Evolutionary conservation across 2,329 filamentous ascomycete genomes (phyloP).

Genomic region (Pyrenophora tritici-repentis): DNA sequence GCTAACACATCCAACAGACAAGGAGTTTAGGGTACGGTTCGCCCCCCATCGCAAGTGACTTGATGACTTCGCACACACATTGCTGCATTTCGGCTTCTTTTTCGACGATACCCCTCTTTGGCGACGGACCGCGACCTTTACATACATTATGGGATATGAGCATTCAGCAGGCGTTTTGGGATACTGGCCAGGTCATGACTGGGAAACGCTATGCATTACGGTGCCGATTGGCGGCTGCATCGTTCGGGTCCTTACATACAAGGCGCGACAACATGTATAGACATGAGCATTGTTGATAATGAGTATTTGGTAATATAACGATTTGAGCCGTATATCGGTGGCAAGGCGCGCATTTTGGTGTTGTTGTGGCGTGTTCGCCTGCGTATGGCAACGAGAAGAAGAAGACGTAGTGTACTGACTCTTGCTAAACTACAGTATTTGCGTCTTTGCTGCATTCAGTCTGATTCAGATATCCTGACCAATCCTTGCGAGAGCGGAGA

Average conservation of each 20-base stretch:
- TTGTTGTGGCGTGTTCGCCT: background rate
- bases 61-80: conserved; percentile 18
- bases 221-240: background rate
- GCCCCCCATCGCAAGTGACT: conserved; percentile 44
- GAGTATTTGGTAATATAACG: conserved; percentile 11
- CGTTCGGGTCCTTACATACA: conserved; percentile 1
- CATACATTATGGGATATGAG: conserved; percentile 27
- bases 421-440: background rate
- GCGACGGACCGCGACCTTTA: conserved; percentile 28
- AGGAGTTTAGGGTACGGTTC: conserved; percentile 54
- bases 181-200: conserved; percentile 10
- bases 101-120: conserved; percentile 42
- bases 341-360: conserved; percentile 1
- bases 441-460: background rate
- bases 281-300: conserved; percentile 8
- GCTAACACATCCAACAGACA: conserved; percentile 44
- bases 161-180: conserved; percentile 42
- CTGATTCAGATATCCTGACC: background rate
- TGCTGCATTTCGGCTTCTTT: conserved; percentile 37
- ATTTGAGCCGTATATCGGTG: conserved; percentile 1
- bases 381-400: conserved; percentile 1
- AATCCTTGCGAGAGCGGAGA: background rate
- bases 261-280: conserved; percentile 2
- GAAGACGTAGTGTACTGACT: background rate
- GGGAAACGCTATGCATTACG: conserved; percentile 5